Base-by-base conservation (phyloP, 2,329 filamentous ascomycete genomes). In the Fusarium nygamai region DNA sequence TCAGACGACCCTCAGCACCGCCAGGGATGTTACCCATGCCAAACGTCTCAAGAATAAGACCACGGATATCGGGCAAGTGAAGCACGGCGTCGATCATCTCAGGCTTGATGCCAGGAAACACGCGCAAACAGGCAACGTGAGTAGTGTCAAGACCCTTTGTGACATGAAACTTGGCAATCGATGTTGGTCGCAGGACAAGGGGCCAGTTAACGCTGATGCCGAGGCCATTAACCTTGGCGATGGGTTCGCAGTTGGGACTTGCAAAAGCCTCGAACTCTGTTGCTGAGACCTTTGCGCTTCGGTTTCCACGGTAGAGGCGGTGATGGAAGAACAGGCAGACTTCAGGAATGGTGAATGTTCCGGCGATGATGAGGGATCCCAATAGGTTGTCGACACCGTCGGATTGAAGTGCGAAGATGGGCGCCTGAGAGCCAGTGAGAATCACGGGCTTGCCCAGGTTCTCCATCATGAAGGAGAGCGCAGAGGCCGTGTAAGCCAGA, bases 251-350 rank as follows among this genome's bases (percentile, higher is more conserved):
- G 82, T 98, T 98, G n/a, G 95, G 95, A 51, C 92, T 94, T 66
- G 91, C 92, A 82, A 98, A 98, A 12, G 94, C 95, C 65, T 94
- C 91, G 80, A 97, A 98, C 61, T 93, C 91, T 67, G 93, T 94
- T 11, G 95, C 93, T 20, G 94, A 95, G 38, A 97, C 91, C 82
- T 98, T 98, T 71, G 94, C 96, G 16, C 93, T 92, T 68, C 95
- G 88, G 83, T 97, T 98, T 22, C 95, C 95, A 33, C 95, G 91
- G 84, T 95, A 97, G 27, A 98, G 89, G 75, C 92, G 94, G 84
- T 97, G 93, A 83, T 96, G 94, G 87, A 98, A 98, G 86, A 97
- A 98, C 41, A 98, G 88, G 81, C 94, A 95, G 61, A 98, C 95
- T 82, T 98, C 95, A 1, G 95, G 95, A 66, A 98, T 94, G 85